A percentile compares a stretch with the other conserved stretches of the same genome.
Conservation (phyloP, 2,329 filamentous ascomycete genomes). For the Alternaria triticina region DNA sequence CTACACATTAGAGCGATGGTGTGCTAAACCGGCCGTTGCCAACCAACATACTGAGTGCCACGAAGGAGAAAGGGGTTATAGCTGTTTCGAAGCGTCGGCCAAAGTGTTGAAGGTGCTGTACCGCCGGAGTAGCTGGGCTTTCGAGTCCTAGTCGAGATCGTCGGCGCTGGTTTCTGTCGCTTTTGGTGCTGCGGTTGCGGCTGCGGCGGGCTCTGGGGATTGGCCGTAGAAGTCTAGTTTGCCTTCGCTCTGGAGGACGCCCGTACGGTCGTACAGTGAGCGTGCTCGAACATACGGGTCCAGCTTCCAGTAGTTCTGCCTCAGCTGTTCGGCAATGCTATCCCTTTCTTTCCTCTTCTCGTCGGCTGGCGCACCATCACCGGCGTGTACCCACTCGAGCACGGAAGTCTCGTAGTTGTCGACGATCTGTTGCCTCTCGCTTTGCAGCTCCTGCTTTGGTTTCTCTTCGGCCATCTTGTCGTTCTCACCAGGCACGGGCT, state of each 20-base stretch:
- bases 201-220: slow-evolving; percentile 16
- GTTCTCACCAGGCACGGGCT: slow-evolving; percentile 80
- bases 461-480: slow-evolving; percentile 68
- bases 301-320: slow-evolving; percentile 82
- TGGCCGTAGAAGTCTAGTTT: slow-evolving; percentile 73
- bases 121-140: neutral
- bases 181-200: slow-evolving; percentile 9
- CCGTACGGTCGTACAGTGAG: slow-evolving; percentile 82
- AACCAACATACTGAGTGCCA: neutral
- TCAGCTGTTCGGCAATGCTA: slow-evolving; percentile 67
- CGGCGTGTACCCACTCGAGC: slow-evolving; percentile 72
- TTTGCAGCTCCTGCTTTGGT: slow-evolving; percentile 68
- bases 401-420: slow-evolving; percentile 77
- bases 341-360: slow-evolving; percentile 65
- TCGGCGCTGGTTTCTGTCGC: slow-evolving; percentile 37
- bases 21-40: neutral
- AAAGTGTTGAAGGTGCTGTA: neutral
- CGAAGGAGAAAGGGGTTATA: neutral
- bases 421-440: slow-evolving; percentile 69
- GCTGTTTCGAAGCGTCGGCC: neutral
- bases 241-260: slow-evolving; percentile 72
- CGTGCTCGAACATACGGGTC: slow-evolving; percentile 86
- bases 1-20: slow-evolving; percentile 1
- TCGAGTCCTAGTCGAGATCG: slow-evolving; percentile 41
- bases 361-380: slow-evolving; percentile 44